Percentiles rank a stretch among this genome's conserved stretches.
Conservation (phyloP, 352 stramenopile genomes). For the Phytophthora citrophthora region DNA sequence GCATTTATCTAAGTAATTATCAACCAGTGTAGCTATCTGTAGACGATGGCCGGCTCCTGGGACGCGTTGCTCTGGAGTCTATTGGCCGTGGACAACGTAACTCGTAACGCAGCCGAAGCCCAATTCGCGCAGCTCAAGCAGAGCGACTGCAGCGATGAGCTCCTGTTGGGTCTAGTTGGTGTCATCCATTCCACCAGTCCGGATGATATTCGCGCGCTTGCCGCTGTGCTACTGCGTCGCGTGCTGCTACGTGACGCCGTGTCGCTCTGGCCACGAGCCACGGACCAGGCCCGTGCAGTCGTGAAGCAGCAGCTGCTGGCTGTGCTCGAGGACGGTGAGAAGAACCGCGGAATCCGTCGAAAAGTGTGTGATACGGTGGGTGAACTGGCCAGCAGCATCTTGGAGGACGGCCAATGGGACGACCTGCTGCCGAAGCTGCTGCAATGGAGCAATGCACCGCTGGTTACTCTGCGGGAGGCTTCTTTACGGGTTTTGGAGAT, state of each 20-base stretch:
- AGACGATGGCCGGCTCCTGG: slow-evolving; percentile 36
- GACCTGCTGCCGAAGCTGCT: slow-evolving; percentile 74
- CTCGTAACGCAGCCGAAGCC: slow-evolving; percentile 70
- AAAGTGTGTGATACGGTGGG: slow-evolving; percentile 88
- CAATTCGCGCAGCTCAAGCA: slow-evolving; percentile 71
- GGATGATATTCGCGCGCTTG: slow-evolving; percentile 76
- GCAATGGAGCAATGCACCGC: slow-evolving; percentile 55
- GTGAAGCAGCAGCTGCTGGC: slow-evolving; percentile 74
- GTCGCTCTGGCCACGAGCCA: slow-evolving; percentile 76
- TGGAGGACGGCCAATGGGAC: slow-evolving; percentile 85
- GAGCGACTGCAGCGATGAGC: slow-evolving; percentile 52
- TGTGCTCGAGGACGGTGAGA: slow-evolving; percentile 60
- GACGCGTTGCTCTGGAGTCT: slow-evolving; percentile 76
- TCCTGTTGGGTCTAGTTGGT: slow-evolving; percentile 59
- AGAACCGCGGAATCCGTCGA: slow-evolving; percentile 78
- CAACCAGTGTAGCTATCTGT: neutral
- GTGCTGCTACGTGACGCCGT: slow-evolving; percentile 81
- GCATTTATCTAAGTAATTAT: slow-evolving; percentile 2
- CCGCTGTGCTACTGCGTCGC: slow-evolving; percentile 76
- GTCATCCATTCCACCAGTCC: slow-evolving; percentile 63
- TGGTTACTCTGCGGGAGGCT: slow-evolving; percentile 66
- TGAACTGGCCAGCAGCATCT: slow-evolving; percentile 77
- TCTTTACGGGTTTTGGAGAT: slow-evolving; percentile 83
- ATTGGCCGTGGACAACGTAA: slow-evolving; percentile 73
- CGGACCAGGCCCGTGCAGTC: slow-evolving; percentile 40